Percentiles rank a stretch among this genome's conserved stretches.
Conservation (phyloP, 129 eudicot genomes). For the Saposhnikovia divaricata region DNA sequence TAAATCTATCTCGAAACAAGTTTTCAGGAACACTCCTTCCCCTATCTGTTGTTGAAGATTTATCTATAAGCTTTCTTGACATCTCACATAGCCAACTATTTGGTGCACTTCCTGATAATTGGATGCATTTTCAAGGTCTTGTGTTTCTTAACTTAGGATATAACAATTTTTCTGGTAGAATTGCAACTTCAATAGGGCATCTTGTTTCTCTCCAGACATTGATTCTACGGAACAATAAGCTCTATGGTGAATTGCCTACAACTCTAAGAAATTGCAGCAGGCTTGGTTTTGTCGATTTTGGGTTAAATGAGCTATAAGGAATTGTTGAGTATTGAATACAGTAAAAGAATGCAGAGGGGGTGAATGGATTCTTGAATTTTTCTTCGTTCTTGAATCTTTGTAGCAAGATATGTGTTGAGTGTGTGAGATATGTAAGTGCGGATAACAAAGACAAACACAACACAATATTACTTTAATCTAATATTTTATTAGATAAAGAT, state of each 20-base stretch:
- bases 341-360: no score
- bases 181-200: constrained; percentile 19
- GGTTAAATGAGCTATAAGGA: no score
- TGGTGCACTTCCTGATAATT: constrained; percentile 15
- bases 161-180: constrained; percentile 23
- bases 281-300: constrained; percentile 2
- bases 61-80: constrained; percentile 1
- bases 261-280: constrained; percentile 9
- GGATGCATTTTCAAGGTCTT: constrained; percentile 7
- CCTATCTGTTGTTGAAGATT: not conserved
- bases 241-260: constrained; percentile 25
- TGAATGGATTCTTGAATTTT: no score
- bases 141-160: constrained; percentile 19
- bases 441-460: no score
- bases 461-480: no score
- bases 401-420: no score
- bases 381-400: no score
- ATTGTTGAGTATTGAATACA: no score
- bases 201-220: not conserved
- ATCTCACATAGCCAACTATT: constrained; percentile 13
- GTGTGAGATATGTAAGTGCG: no score
- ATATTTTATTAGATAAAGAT: no score
- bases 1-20: constrained; percentile 11
- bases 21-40: constrained; percentile 9
- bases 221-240: constrained; percentile 15